Evolutionary conservation across 345 rosid genomes (phyloP), one percentile per base, ranked within the genome.

Genomic region (Fremontodendron californicum): DNA sequence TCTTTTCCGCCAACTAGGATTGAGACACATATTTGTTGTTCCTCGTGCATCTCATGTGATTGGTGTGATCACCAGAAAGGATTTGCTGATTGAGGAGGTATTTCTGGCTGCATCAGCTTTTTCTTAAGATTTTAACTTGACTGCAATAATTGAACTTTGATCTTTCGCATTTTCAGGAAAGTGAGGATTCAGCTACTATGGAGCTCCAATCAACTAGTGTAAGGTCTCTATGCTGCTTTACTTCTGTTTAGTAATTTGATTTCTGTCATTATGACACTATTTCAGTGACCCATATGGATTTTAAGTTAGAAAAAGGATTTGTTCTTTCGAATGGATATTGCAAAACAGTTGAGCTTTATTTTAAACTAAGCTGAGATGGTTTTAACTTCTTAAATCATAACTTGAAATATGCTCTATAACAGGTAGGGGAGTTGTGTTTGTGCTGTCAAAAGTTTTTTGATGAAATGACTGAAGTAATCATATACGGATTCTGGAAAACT

Each of bases 151-250:
- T 80, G 74, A 70, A 5, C 48, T 76, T 35, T 18, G 19, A 64
- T 72, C 70, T 9, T 80, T 49, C 85, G 7, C 77, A 23, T 78
- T 1, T 81, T 77, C 84, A 96, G 99, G 97, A 90, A 54, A 81
- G 77, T 21, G 94, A 86, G 79, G 93, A 88, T 75, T 78, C 90
- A 37, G 80, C 87, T 60, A 79, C 84, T 55, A 73, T 88, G 88
- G 99, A 96, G 88, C 92, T 96, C 78, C 94, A 93, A 88, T 92
- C 98, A 90, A 92, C 99, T 82, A 93, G 92, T 93, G 99, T 93
- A 96, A 96, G 98, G 99, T 96, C 99, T 89, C 90, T 90, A 72
- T 84, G 80, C 83, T 81, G 60, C 89, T 82, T 82, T 80, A 71
- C 85, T 82, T 77, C 12, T 77, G 71, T 79, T 75, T 43, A 27